These are phyloP conservation scores for Oryza meridionalis DNA, from an alignment of 176 grass and related monocot genomes.

Conservation along the genomic window DNA sequence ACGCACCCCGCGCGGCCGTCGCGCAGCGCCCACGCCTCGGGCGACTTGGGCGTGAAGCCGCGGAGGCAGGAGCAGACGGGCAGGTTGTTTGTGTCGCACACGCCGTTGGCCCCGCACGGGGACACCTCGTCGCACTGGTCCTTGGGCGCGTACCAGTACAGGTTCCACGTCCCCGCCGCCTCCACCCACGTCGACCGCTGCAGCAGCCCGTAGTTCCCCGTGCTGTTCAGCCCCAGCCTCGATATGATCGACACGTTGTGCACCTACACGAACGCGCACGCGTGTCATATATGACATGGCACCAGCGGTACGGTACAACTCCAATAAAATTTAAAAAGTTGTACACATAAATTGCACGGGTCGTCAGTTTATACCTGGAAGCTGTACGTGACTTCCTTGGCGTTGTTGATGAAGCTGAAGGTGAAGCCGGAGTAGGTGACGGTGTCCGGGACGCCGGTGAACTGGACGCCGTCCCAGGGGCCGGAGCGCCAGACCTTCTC, in stretches of 20 bases:
- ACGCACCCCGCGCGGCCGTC: constrained; percentile 55
- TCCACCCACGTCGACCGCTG: constrained; percentile 63
- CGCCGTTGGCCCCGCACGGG: constrained; percentile 51
- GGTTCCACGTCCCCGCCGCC: constrained; percentile 40
- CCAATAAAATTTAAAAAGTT: too few species aligned
- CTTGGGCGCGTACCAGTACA: constrained; percentile 64
- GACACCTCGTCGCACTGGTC: constrained; percentile 65
- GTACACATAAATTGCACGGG: not conserved
- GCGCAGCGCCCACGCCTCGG: constrained; percentile 43
- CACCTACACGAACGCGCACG: constrained; percentile 8
- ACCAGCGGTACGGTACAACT: not conserved
- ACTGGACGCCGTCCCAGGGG: constrained; percentile 60
- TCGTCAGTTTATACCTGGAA: constrained; percentile 36
- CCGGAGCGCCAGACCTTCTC: constrained; percentile 54
- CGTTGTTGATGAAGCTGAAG: constrained; percentile 59
- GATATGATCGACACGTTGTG: constrained; percentile 49
- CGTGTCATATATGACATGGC: not conserved
- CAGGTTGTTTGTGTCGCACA: constrained; percentile 53
- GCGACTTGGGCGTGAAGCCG: constrained; percentile 47
- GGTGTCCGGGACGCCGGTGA: constrained; percentile 66
- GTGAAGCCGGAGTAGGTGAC: constrained; percentile 41
- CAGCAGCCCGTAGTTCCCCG: constrained; percentile 42
- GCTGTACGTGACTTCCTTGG: constrained; percentile 54
- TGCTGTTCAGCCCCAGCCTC: constrained; percentile 44
- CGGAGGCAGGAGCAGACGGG: constrained; percentile 54